Evolutionary conservation across 2,329 filamentous ascomycete species (phyloP), one percentile per base, ranked within the genome.

Genomic region (Colletotrichum neosansevieriae): DNA sequence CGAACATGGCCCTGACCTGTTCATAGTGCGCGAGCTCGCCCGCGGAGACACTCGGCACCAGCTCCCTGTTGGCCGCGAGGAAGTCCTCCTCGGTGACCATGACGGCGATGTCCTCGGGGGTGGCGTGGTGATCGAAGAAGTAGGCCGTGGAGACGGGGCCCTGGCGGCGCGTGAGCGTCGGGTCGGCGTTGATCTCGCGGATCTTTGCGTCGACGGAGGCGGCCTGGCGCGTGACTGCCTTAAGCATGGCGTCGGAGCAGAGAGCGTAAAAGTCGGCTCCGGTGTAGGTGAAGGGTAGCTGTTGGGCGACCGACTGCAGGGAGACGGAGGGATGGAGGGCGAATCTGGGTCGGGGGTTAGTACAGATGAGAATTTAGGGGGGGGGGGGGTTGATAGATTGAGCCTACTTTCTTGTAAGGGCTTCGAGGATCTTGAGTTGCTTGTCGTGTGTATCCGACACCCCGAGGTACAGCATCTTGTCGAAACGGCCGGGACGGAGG

Each of bases 171-270:
- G 73, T 69, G 36, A n/a, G 34, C 6, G 72, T 75, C 3, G 77
- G 76, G 50, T 79, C 79, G 2, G 81, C 78, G 74, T 93, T 93
- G 77, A 97, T 84, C 4, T 85, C 84, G 21, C 87, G 86, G 72
- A 99, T 92, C 79, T 96, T 96, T 58, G 88, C 85, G 77, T 99
- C 96, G 2, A 98, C 94, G 2, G 88, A 85, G 1, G 89, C 87
- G 2, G 96, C 94, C 76, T 97, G 93, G 5, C 96, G 90, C 3
- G 96, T 99, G 67, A 99, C 95, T 19, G 96, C 96, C 79, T 99
- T 98, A 73, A 99, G 91, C 96, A 99, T 99, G 58, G 96, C 94
- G 79, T 99, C 96, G 49, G 94, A 97, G 83, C 95, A 98, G 19
- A 99, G 86, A 1, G 96, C 96, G 80, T 99, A 99, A 76, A 99